A percentile compares a stretch with the other conserved stretches of the same genome.
Conservation (phyloP, 495 filamentous ascomycete genomes). For the Hypoxylon crocopeplum region DNA sequence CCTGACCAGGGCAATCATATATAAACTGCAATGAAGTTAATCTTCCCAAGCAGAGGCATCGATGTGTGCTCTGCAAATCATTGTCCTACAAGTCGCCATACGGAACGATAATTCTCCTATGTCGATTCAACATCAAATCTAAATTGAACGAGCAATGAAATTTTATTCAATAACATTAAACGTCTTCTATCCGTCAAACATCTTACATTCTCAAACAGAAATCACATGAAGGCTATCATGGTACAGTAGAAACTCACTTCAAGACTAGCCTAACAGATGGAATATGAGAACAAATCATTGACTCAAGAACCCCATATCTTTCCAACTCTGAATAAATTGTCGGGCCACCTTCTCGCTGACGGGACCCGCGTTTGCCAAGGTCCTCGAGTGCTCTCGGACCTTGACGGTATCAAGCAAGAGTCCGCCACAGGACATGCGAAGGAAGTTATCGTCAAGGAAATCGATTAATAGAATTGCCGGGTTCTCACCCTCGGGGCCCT, state of each 20-base stretch:
- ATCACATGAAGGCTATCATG: conserved; percentile 14
- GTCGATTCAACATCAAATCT: no score
- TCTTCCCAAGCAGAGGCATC: no score
- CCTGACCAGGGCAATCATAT: no score
- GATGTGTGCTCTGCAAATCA: no score
- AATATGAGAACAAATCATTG: conserved; percentile 15
- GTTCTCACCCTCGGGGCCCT: conserved; percentile 50
- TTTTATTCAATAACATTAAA: no score
- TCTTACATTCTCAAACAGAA: no score
- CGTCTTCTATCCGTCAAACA: no score
- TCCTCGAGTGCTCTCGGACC: conserved; percentile 52
- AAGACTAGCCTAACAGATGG: neutral
- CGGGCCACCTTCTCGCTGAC: conserved; percentile 48
- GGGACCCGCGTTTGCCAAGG: conserved; percentile 43
- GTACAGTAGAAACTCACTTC: neutral
- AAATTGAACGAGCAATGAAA: no score
- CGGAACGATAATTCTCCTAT: no score
- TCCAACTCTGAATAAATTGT: conserved; percentile 54
- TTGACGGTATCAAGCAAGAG: conserved; percentile 54
- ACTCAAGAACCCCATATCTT: conserved; percentile 41
- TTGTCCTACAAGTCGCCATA: no score
- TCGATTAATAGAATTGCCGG: conserved; percentile 54
- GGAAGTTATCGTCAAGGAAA: conserved; percentile 59
- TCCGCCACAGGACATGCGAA: conserved; percentile 62
- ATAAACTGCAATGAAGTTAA: no score